phyloP scores from a whole-genome alignment of 352 stramenopile species.

The Paralagenidium karlingii region DNA sequence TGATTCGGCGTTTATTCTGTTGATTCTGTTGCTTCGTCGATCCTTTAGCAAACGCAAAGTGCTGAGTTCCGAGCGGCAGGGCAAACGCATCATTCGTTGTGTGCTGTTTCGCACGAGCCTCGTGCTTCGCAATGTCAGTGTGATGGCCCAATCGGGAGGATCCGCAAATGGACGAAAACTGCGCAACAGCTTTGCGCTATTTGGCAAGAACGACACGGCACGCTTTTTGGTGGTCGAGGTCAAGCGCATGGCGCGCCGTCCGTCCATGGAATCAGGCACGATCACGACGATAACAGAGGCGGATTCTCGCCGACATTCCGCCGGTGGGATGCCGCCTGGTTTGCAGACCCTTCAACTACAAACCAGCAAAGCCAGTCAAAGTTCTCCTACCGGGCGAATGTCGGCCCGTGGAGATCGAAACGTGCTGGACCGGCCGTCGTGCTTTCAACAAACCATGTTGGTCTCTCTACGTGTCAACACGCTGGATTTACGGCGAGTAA shows the following conservation, averaged over 20 bases:
- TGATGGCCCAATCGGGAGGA: not conserved
- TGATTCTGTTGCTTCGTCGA: constrained; percentile 6
- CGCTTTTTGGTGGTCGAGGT: too few species aligned
- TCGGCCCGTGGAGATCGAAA: too few species aligned
- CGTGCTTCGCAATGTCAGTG: not conserved
- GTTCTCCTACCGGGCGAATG: too few species aligned
- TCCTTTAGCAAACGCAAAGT: constrained; percentile 9
- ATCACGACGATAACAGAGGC: too few species aligned
- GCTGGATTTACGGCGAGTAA: constrained; percentile 2
- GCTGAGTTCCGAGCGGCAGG: constrained; percentile 1
- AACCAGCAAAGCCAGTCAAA: too few species aligned
- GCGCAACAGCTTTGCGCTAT: constrained; percentile 7
- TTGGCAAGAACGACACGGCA: constrained; percentile 2
- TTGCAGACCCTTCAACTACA: too few species aligned
- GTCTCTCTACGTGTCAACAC: constrained; percentile 9
- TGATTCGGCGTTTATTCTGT: constrained; percentile 5
- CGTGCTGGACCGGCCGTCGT: constrained; percentile 2
- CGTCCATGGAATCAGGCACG: too few species aligned
- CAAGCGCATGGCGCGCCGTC: too few species aligned
- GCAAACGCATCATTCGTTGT: constrained; percentile 6
- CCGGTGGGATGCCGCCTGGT: too few species aligned
- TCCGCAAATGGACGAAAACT: constrained; percentile 3
- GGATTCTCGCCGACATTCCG: too few species aligned
- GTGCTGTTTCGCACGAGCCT: constrained; percentile 4
- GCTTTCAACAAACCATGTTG: constrained; percentile 7